Conservation (phyloP, 768 basidiomycete genomes). For the Boletus bicolor region DNA sequence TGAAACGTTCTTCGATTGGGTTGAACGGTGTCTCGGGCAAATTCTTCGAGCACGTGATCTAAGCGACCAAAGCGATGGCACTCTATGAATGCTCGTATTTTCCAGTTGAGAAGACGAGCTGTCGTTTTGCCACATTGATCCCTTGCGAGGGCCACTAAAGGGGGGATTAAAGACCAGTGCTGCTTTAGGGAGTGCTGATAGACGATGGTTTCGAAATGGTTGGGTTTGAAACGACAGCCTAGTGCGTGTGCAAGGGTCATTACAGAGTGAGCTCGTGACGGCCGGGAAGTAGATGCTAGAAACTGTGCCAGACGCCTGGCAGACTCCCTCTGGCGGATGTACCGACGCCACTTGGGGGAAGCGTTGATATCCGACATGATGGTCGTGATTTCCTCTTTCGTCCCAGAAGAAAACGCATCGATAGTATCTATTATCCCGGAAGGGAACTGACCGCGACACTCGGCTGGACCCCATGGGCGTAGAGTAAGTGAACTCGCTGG, state of each 20-base stretch:
- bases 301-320: slow-evolving; percentile 33
- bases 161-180: slow-evolving; percentile 51
- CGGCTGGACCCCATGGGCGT: neutral
- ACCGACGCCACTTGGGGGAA: slow-evolving; percentile 22
- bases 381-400: slow-evolving; percentile 9
- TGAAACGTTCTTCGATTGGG: slow-evolving; percentile 68
- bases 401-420: slow-evolving; percentile 23
- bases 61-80: slow-evolving; percentile 46
- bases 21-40: slow-evolving; percentile 39
- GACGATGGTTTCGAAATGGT: slow-evolving; percentile 57
- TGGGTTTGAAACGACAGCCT: slow-evolving; percentile 49
- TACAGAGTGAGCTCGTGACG: slow-evolving; percentile 41
- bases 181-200: slow-evolving; percentile 44
- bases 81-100: slow-evolving; percentile 58
- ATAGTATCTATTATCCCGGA: slow-evolving; percentile 24
- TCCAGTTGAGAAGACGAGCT: slow-evolving; percentile 67
- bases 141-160: slow-evolving; percentile 47
- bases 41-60: slow-evolving; percentile 47
- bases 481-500: neutral
- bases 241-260: slow-evolving; percentile 47
- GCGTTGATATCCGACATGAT: slow-evolving; percentile 17
- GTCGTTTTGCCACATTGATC: slow-evolving; percentile 49
- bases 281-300: slow-evolving; percentile 33
- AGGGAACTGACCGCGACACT: slow-evolving; percentile 19
- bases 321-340: slow-evolving; percentile 34